Evolutionary conservation across 2,329 filamentous ascomycete species (phyloP).

Genomic region (Cryphonectria japonica): DNA sequence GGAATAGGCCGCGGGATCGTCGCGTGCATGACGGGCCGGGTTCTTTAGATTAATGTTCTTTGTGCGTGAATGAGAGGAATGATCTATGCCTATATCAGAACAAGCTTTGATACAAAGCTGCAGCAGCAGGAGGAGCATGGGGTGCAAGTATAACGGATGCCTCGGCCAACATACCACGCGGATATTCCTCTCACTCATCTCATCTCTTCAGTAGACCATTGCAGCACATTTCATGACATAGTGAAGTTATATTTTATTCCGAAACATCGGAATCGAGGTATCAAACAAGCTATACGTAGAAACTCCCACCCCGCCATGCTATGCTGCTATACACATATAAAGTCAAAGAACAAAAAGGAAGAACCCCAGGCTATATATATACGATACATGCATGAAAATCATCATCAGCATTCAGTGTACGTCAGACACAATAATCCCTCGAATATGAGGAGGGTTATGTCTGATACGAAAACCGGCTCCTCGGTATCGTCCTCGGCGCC

Average conservation of each 20-base stretch:
- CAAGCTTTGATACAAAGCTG: neutral
- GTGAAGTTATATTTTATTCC: neutral
- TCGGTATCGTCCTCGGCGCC: conserved; percentile 9
- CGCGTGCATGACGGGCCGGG: neutral
- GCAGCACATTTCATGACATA: neutral
- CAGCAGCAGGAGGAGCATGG: neutral
- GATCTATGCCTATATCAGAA: neutral
- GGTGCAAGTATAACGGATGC: neutral
- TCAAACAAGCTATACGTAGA: conserved; percentile 6
- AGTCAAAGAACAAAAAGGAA: neutral
- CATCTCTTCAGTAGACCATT: neutral
- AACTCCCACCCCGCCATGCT: conserved; percentile 10
- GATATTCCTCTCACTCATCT: neutral
- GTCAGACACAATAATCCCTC: neutral
- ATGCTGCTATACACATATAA: conserved; percentile 8
- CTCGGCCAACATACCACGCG: neutral
- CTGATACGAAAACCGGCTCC: conserved; percentile 18
- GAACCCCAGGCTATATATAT: neutral
- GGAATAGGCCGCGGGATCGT: neutral
- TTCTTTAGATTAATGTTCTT: neutral
- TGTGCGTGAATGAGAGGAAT: neutral
- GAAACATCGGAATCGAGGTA: neutral
- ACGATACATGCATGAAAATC: conserved; percentile 5
- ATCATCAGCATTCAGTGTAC: conserved; percentile 1
- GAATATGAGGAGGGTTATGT: neutral